Percentiles rank a stretch among this genome's conserved stretches.
Conservation (phyloP, 2,329 filamentous ascomycete species). For the Cryoendolithus antarcticus region DNA sequence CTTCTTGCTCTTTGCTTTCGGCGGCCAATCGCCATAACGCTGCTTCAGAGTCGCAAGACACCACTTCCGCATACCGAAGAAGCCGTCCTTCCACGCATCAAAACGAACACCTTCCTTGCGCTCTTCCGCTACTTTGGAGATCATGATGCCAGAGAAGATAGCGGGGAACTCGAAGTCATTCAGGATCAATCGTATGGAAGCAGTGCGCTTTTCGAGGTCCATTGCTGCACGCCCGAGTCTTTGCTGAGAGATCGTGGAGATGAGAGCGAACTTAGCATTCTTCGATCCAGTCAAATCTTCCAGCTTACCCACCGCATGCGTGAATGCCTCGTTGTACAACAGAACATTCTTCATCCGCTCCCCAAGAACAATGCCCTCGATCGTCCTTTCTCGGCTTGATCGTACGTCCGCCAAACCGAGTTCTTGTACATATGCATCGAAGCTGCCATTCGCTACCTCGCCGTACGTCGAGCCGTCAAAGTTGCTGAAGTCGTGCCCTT, state of each 20-base stretch:
- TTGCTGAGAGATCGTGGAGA: constrained; percentile 60
- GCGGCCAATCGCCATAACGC: constrained; percentile 69
- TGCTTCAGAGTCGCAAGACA: constrained; percentile 57
- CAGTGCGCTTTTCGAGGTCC: constrained; percentile 62
- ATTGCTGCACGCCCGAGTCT: constrained; percentile 72
- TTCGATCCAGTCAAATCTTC: constrained; percentile 58
- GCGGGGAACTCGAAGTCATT: constrained; percentile 85
- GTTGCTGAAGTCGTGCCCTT: constrained; percentile 48
- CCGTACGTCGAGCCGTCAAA: constrained; percentile 52
- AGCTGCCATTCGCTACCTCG: constrained; percentile 50
- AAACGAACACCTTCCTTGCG: constrained; percentile 65
- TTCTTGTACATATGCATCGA: constrained; percentile 66
- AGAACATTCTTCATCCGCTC: constrained; percentile 72
- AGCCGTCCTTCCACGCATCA: constrained; percentile 69
- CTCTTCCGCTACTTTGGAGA: constrained; percentile 65
- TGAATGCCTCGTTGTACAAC: constrained; percentile 83
- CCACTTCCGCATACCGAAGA: constrained; percentile 62
- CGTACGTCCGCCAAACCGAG: constrained; percentile 67
- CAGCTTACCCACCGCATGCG: constrained; percentile 78
- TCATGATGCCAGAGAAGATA: constrained; percentile 76
- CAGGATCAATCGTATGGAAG: constrained; percentile 59
- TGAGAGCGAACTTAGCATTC: constrained; percentile 55
- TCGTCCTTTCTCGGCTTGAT: constrained; percentile 70
- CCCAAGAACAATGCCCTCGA: constrained; percentile 79
- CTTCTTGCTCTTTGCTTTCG: constrained; percentile 83